Evolutionary conservation across 2,329 filamentous ascomycete species (phyloP).

Genomic region (Paraphaeosphaeria sporulosa): DNA sequence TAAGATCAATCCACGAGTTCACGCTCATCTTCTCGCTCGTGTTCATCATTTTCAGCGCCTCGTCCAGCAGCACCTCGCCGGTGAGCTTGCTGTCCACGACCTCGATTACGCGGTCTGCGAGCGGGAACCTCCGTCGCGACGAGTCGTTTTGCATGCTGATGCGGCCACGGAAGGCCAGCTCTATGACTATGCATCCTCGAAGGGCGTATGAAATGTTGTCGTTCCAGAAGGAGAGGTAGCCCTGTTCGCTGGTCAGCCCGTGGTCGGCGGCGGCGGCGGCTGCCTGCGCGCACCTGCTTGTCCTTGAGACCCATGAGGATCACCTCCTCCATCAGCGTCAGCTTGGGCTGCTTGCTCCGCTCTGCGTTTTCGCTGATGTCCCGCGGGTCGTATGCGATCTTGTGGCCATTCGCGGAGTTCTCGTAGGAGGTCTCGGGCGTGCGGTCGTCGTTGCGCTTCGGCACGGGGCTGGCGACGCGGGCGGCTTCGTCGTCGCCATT

Average conservation of each 20-base stretch:
- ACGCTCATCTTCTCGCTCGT: slow-evolving; percentile 99
- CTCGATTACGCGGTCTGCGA: slow-evolving; percentile 93
- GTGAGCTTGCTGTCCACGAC: slow-evolving; percentile 96
- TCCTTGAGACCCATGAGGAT: slow-evolving; percentile 95
- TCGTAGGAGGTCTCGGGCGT: slow-evolving; percentile 84
- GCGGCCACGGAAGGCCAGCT: slow-evolving; percentile 92
- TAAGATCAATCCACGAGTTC: slow-evolving; percentile 97
- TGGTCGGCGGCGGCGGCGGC: slow-evolving; percentile 17
- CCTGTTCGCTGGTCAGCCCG: slow-evolving; percentile 60
- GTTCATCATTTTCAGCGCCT: slow-evolving; percentile 99
- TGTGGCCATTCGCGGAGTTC: slow-evolving; percentile 92
- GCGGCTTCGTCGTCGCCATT: slow-evolving; percentile 68
- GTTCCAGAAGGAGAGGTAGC: slow-evolving; percentile 99
- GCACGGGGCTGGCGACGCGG: slow-evolving; percentile 71
- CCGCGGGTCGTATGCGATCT: slow-evolving; percentile 96
- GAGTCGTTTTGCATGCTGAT: slow-evolving; percentile 99
- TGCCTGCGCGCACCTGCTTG: slow-evolving; percentile 78
- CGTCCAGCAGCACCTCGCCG: slow-evolving; percentile 94
- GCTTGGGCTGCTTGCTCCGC: slow-evolving; percentile 95
- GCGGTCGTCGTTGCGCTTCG: slow-evolving; percentile 67
- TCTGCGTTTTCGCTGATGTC: slow-evolving; percentile 98
- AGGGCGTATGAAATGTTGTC: slow-evolving; percentile 99
- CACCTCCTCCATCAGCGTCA: slow-evolving; percentile 99
- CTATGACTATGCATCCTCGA: slow-evolving; percentile 96
- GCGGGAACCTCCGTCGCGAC: slow-evolving; percentile 86